Conservation (phyloP, 2,329 filamentous ascomycete species). For the Didymella segeticola region DNA sequence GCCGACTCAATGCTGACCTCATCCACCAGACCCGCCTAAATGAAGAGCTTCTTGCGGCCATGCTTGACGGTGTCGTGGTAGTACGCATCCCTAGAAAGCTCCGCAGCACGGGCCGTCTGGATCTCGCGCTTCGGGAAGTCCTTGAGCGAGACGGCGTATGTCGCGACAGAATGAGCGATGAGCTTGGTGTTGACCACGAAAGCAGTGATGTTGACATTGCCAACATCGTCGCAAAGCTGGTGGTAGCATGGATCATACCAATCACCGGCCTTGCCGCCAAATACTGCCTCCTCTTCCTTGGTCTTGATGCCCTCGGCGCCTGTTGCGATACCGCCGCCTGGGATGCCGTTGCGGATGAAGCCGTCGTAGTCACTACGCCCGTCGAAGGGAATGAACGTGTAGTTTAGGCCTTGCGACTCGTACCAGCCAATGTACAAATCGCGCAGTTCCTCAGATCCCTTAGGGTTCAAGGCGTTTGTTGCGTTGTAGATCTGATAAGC, state of each 20-base stretch:
- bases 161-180: constrained; percentile 48
- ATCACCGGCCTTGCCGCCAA: constrained; percentile 49
- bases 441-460: constrained; percentile 46
- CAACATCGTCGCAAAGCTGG: constrained; percentile 47
- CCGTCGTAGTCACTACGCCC: constrained; percentile 52
- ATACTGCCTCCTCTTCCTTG: constrained; percentile 43
- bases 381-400: constrained; percentile 50
- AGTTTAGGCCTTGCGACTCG: constrained; percentile 44
- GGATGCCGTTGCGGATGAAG: constrained; percentile 51
- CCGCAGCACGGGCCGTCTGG: constrained; percentile 22
- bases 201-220: constrained; percentile 49
- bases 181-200: constrained; percentile 51
- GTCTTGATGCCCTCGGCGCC: constrained; percentile 53
- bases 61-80: too few species aligned
- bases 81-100: constrained; percentile 32
- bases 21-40: constrained; percentile 19
- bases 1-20: too few species aligned
- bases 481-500: constrained; percentile 51
- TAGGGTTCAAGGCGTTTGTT: constrained; percentile 46
- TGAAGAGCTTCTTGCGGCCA: constrained; percentile 42
- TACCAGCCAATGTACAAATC: constrained; percentile 51
- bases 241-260: constrained; percentile 52
- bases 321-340: constrained; percentile 50
- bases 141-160: constrained; percentile 44
- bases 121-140: constrained; percentile 43